Conservation (phyloP, 2,329 filamentous ascomycete genomes). For the Xylaria digitata region DNA sequence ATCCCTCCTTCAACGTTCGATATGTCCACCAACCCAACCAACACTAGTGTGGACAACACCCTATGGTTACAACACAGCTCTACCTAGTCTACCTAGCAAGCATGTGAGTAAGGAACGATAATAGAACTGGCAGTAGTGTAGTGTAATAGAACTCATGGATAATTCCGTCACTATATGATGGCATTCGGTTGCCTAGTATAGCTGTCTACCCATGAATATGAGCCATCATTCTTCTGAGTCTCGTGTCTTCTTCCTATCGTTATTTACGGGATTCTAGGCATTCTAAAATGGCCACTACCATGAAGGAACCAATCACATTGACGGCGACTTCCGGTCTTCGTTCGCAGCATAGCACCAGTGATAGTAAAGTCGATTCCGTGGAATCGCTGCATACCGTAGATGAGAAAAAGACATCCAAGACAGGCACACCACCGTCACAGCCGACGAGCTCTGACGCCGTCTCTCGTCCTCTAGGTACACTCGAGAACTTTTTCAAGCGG, state of each 20-base stretch:
- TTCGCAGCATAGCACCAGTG: neutral
- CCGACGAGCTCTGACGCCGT: neutral
- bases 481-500: slow-evolving; percentile 48
- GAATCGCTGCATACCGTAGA: neutral
- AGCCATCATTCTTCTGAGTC: neutral
- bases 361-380: neutral
- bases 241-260: neutral
- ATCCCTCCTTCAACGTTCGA: slow-evolving; percentile 23
- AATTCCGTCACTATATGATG: neutral
- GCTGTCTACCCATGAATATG: slow-evolving; percentile 10
- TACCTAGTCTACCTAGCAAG: neutral
- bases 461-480: slow-evolving; percentile 35
- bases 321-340: slow-evolving; percentile 10
- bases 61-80: neutral
- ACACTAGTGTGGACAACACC: neutral
- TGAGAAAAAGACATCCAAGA: slow-evolving; percentile 3
- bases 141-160: slow-evolving; percentile 6
- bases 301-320: neutral
- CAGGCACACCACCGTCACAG: neutral
- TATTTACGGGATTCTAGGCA: neutral
- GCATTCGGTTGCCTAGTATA: neutral
- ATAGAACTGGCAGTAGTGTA: too few relatives aligned
- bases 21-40: slow-evolving; percentile 8
- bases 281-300: slow-evolving; percentile 7
- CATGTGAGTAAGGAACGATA: too few relatives aligned